phyloP scores from a whole-genome alignment of 2,329 filamentous ascomycete species.

The Fusarium sp. region DNA sequence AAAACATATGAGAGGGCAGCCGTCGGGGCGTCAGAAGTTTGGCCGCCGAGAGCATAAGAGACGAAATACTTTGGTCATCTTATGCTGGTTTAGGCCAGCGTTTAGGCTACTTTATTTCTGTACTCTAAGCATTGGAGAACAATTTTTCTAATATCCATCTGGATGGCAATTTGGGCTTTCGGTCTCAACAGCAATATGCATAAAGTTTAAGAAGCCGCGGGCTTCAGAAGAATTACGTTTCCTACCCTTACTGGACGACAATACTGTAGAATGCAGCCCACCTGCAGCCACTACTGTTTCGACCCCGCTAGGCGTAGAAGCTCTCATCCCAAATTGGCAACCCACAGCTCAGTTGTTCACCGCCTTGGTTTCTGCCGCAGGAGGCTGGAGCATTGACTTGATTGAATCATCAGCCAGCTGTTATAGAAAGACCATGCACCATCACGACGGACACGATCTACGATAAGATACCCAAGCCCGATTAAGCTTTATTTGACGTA shows the following conservation, averaged over 20 bases:
- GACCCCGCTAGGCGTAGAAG: neutral
- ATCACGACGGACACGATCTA: constrained; percentile 28
- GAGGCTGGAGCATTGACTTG: neutral
- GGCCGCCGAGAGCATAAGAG: no score
- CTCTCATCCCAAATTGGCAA: neutral
- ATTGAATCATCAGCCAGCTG: constrained; percentile 24
- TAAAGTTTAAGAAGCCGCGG: neutral
- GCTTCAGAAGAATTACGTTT: neutral
- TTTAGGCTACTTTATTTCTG: no score
- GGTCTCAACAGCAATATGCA: neutral
- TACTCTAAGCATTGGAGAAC: no score
- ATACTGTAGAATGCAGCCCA: neutral
- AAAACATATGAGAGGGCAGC: no score
- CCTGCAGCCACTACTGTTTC: neutral
- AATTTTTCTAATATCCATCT: no score
- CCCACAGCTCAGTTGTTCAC: no score
- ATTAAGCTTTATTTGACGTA: constrained; percentile 18
- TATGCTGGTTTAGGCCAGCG: no score
- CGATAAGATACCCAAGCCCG: constrained; percentile 35
- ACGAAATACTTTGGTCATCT: no score
- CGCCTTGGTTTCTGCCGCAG: constrained; percentile 42
- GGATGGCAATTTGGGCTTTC: neutral
- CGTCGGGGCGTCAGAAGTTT: no score
- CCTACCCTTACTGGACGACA: neutral
- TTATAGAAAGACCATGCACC: constrained; percentile 19